phyloP scores from a whole-genome alignment of 768 basidiomycete genomes.

The Boletus vermiculosoides region DNA sequence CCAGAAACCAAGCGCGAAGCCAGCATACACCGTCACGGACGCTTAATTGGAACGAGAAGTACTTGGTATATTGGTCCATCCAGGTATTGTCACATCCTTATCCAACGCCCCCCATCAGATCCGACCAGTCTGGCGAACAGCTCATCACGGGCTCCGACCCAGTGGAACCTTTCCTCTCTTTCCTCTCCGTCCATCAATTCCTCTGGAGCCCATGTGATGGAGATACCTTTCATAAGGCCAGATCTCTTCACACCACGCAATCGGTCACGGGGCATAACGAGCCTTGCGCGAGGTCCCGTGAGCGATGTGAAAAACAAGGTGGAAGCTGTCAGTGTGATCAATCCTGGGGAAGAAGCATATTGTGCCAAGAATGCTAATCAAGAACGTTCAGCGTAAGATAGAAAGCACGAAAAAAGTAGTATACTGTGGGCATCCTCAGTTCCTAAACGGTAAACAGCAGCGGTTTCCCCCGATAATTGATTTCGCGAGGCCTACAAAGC shows the following conservation, averaged over 20 bases:
- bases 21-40: not conserved
- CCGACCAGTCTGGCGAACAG: constrained; percentile 64
- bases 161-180: constrained; percentile 54
- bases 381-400: constrained; percentile 1
- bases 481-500: constrained; percentile 11
- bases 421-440: constrained; percentile 36
- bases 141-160: constrained; percentile 63
- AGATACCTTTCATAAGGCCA: constrained; percentile 52
- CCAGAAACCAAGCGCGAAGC: constrained; percentile 25
- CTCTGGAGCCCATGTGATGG: constrained; percentile 42
- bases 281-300: constrained; percentile 42
- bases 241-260: constrained; percentile 59
- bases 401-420: constrained; percentile 5
- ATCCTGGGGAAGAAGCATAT: constrained; percentile 50
- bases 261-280: constrained; percentile 44
- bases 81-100: constrained; percentile 37
- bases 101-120: constrained; percentile 48
- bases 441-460: not conserved
- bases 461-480: not conserved
- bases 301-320: constrained; percentile 56
- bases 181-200: constrained; percentile 30
- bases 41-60: constrained; percentile 14
- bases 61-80: constrained; percentile 7
- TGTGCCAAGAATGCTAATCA: constrained; percentile 60
- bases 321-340: constrained; percentile 54